Conservation (phyloP, 768 basidiomycete species). For the Russula sp. region DNA sequence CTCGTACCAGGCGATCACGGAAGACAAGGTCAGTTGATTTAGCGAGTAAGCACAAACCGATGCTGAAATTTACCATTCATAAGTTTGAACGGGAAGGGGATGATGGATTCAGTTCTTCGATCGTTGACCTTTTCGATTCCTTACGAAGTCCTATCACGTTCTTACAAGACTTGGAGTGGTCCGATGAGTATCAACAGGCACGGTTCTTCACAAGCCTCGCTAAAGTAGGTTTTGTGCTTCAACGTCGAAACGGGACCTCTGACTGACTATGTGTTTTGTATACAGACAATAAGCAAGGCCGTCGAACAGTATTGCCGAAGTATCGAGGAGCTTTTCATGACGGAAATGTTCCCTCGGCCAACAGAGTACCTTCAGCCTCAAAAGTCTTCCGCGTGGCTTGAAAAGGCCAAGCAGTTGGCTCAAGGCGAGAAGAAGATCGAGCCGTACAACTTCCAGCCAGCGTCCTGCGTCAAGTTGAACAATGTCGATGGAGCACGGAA, state of each 20-base stretch:
- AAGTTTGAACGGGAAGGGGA: conserved; percentile 76
- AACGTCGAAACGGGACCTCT: not conserved
- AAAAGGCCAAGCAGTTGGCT: conserved; percentile 77
- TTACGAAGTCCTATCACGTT: conserved; percentile 87
- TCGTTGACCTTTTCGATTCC: conserved; percentile 94
- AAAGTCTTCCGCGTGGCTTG: conserved; percentile 85
- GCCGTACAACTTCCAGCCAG: conserved; percentile 89
- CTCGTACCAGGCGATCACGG: conserved; percentile 62
- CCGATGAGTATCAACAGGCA: conserved; percentile 83
- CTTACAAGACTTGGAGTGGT: conserved; percentile 88
- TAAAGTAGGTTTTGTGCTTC: conserved; percentile 54
- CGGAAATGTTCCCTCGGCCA: conserved; percentile 91
- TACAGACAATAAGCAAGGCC: conserved; percentile 84
- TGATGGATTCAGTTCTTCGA: conserved; percentile 92
- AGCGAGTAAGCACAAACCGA: not conserved
- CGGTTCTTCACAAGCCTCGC: conserved; percentile 86
- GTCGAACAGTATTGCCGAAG: conserved; percentile 88
- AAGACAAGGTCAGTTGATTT: conserved; percentile 60
- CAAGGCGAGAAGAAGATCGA: conserved; percentile 88
- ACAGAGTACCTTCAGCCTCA: conserved; percentile 77
- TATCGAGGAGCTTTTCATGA: conserved; percentile 85
- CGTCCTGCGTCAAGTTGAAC: conserved; percentile 97
- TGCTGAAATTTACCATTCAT: conserved; percentile 1
- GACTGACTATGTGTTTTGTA: not conserved
- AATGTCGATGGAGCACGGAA: conserved; percentile 91